Evolutionary conservation across 176 grass and related monocot species (phyloP).

Genomic region (Oryza meridionalis): DNA sequence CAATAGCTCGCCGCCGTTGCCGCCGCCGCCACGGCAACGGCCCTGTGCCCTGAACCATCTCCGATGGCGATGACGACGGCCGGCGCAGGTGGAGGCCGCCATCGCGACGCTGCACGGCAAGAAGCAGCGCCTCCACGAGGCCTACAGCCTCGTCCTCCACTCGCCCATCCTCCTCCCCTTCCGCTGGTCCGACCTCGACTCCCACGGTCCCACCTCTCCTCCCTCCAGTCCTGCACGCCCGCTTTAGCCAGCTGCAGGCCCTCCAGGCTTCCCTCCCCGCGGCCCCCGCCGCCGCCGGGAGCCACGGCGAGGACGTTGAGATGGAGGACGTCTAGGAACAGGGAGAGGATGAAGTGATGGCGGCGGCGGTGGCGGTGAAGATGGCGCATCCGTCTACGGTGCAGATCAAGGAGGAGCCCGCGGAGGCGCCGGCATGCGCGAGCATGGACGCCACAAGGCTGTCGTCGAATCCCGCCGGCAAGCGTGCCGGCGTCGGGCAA

Average conservation of each 20-base stretch:
- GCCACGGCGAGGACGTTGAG: background rate
- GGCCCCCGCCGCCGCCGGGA: background rate
- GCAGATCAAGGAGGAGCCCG: background rate
- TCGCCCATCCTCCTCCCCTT: conserved; percentile 47
- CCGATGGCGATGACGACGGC: conserved; percentile 1
- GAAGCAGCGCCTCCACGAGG: conserved; percentile 53
- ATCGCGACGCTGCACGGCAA: conserved; percentile 42
- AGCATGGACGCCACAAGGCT: conserved; percentile 27
- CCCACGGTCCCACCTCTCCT: conserved; percentile 52
- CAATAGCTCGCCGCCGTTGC: background rate
- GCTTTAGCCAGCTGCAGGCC: conserved; percentile 38
- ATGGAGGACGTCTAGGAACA: background rate
- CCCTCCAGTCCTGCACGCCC: conserved; percentile 38
- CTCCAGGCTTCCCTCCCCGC: conserved; percentile 11
- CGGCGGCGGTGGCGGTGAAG: too few relatives aligned
- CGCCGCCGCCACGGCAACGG: too few relatives aligned
- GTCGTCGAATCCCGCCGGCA: background rate
- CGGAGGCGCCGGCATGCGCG: background rate
- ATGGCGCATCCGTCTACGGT: background rate
- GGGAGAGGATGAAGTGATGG: background rate
- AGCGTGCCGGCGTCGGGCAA: background rate
- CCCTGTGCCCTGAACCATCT: background rate
- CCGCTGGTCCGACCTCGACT: conserved; percentile 56
- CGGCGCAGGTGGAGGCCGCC: conserved; percentile 37
- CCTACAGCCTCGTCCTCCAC: conserved; percentile 46